Conservation (phyloP, 2,329 filamentous ascomycete genomes). For the Diaporthe sp. region DNA sequence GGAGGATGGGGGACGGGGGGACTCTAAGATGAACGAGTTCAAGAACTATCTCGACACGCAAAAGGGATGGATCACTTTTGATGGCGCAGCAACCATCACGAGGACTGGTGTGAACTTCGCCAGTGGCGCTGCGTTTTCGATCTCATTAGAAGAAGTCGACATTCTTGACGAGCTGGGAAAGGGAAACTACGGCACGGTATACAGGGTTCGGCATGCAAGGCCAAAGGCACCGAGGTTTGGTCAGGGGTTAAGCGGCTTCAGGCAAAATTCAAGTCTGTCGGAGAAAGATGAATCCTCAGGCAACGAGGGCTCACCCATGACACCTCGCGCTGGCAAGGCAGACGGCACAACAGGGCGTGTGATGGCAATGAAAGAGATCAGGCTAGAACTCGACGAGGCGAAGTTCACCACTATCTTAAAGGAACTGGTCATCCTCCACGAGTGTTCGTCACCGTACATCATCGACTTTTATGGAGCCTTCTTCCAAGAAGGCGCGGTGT, state of each 20-base stretch:
- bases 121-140: constrained; percentile 89
- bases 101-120: constrained; percentile 93
- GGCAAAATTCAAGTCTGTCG: constrained; percentile 54
- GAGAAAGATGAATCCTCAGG: constrained; percentile 50
- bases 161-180: constrained; percentile 94
- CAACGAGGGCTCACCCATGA: constrained; percentile 48
- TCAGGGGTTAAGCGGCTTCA: constrained; percentile 66
- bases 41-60: constrained; percentile 91
- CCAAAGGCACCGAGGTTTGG: constrained; percentile 70
- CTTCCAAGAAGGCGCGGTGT: constrained; percentile 98
- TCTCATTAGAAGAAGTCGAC: constrained; percentile 96
- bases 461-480: constrained; percentile 99
- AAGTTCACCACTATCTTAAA: constrained; percentile 98
- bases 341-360: constrained; percentile 77
- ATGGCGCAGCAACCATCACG: constrained; percentile 91
- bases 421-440: constrained; percentile 95
- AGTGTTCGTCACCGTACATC: constrained; percentile 95
- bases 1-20: constrained; percentile 54
- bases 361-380: constrained; percentile 99
- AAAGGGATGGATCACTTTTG: constrained; percentile 91
- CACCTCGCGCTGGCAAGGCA: constrained; percentile 44
- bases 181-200: constrained; percentile 98
- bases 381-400: constrained; percentile 93
- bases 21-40: constrained; percentile 71
- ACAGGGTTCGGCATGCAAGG: constrained; percentile 92